Evolutionary conservation across 1,139 yeast genomes (phyloP).

Genomic region (Protomyces lactucae-debilis): DNA sequence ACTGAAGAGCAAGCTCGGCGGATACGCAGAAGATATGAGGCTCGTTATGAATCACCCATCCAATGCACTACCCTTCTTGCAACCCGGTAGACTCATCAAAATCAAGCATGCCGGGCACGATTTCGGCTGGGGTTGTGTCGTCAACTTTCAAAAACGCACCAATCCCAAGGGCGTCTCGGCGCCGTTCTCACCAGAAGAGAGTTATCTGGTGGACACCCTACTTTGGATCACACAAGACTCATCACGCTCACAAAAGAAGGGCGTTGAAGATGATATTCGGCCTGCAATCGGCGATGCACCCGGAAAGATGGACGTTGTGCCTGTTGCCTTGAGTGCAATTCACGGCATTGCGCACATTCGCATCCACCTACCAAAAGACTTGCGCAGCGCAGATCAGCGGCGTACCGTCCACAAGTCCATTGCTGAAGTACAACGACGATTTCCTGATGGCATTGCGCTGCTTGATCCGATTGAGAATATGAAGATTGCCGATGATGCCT

Average conservation of each 20-base stretch:
- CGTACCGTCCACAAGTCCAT: slow-evolving; percentile 71
- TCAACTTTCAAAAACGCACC: slow-evolving; percentile 65
- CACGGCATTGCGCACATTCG: slow-evolving; percentile 72
- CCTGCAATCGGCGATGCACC: slow-evolving; percentile 71
- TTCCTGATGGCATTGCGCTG: slow-evolving; percentile 82
- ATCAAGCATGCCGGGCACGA: slow-evolving; percentile 54
- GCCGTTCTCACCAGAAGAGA: slow-evolving; percentile 54
- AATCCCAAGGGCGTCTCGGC: slow-evolving; percentile 46
- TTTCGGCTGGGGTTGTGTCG: slow-evolving; percentile 95
- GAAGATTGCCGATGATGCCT: slow-evolving; percentile 81
- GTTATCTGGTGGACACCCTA: slow-evolving; percentile 79
- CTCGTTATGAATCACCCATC: slow-evolving; percentile 91
- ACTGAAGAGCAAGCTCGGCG: slow-evolving; percentile 61
- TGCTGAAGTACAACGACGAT: slow-evolving; percentile 70
- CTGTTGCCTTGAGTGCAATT: slow-evolving; percentile 76
- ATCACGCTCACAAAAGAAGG: slow-evolving; percentile 47
- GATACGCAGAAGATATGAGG: slow-evolving; percentile 71
- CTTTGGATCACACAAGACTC: slow-evolving; percentile 63
- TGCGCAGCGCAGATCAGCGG: slow-evolving; percentile 64
- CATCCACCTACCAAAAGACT: slow-evolving; percentile 73
- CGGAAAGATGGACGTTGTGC: slow-evolving; percentile 70
- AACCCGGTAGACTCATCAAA: slow-evolving; percentile 79
- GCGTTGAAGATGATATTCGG: slow-evolving; percentile 79
- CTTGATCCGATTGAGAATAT: slow-evolving; percentile 87
- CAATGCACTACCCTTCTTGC: slow-evolving; percentile 72